These are phyloP conservation scores for Osmozyma mogii DNA, from an alignment of 805 yeast species.

Conservation along the genomic window DNA sequence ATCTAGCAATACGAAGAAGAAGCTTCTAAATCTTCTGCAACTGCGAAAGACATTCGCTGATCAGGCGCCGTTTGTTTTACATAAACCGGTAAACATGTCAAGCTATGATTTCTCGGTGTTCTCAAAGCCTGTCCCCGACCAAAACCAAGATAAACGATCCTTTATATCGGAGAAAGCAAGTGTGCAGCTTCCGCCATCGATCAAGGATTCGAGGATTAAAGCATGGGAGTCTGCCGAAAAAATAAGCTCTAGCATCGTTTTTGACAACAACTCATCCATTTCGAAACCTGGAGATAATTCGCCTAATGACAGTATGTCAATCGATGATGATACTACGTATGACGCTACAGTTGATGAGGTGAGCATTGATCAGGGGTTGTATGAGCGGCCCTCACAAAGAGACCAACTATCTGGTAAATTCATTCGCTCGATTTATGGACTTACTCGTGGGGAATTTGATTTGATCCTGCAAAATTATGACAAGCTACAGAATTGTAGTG, in stretches of 20 bases:
- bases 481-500: conserved; percentile 14
- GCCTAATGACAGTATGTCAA: conserved; percentile 3
- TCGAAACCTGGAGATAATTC: conserved; percentile 11
- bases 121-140: conserved; percentile 12
- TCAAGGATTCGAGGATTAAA: conserved; percentile 33
- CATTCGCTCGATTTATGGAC: conserved; percentile 31
- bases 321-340: conserved; percentile 3
- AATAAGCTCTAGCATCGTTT: conserved; percentile 27
- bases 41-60: conserved; percentile 20
- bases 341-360: conserved; percentile 2
- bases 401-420: conserved; percentile 7
- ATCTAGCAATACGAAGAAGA: conserved; percentile 21
- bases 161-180: conserved; percentile 1
- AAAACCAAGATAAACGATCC: conserved; percentile 9
- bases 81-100: conserved; percentile 24
- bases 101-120: conserved; percentile 32
- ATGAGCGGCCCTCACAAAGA: neutral
- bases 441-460: conserved; percentile 27
- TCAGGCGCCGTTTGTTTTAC: conserved; percentile 19
- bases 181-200: conserved; percentile 19
- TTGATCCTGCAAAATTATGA: conserved; percentile 16
- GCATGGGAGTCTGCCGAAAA: conserved; percentile 41
- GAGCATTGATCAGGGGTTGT: conserved; percentile 2
- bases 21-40: conserved; percentile 31
- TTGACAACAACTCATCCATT: conserved; percentile 21